These are phyloP conservation scores for Colletotrichum sp. DNA, from an alignment of 2,329 filamentous ascomycete species.

Conservation along the genomic window DNA sequence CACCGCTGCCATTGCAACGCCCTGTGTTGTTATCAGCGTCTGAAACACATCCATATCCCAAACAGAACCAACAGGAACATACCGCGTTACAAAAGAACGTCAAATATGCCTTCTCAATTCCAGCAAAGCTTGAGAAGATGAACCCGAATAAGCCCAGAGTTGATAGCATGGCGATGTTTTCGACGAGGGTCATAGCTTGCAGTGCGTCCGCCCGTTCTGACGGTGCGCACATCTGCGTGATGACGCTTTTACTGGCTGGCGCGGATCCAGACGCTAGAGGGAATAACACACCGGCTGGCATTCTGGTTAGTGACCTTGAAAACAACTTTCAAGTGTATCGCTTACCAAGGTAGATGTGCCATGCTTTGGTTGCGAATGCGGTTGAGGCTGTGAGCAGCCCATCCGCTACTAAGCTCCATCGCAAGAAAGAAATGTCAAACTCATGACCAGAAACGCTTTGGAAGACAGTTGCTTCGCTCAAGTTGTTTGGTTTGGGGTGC, in stretches of 20 bases:
- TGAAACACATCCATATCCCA: neutral
- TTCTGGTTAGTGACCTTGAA: neutral
- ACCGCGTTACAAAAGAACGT: neutral
- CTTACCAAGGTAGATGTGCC: neutral
- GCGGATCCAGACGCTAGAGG: neutral
- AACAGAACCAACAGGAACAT: neutral
- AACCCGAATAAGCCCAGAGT: neutral
- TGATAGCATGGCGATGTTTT: neutral
- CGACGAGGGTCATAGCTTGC: neutral
- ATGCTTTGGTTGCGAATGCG: neutral
- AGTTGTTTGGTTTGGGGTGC: neutral
- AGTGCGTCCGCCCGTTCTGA: neutral
- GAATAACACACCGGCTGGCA: neutral
- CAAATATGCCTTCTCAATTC: neutral
- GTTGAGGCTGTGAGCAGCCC: neutral
- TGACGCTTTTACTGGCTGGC: neutral
- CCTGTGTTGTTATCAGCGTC: neutral
- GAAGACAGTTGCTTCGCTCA: neutral
- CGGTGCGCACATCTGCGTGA: neutral
- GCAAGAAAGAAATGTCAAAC: neutral
- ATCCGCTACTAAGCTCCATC: neutral
- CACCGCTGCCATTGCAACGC: neutral
- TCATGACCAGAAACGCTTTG: neutral
- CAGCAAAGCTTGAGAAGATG: neutral
- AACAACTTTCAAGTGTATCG: fast-evolving